These are phyloP conservation scores for Lablab purpureus DNA, from an alignment of 306 rosid species.

Conservation along the genomic window DNA sequence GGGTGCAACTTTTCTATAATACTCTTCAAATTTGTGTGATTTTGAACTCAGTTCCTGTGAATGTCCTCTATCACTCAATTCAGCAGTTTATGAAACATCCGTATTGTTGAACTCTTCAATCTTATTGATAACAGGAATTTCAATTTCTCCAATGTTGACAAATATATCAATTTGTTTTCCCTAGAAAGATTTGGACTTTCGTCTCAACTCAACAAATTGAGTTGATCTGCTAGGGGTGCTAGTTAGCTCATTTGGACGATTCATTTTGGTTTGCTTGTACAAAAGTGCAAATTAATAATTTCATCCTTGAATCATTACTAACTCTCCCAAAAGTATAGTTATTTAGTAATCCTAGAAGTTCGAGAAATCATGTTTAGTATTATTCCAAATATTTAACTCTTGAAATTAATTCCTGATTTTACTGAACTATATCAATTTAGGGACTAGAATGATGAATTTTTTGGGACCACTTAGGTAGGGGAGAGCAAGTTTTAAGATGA, in stretches of 20 bases:
- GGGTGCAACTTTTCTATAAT: constrained; percentile 40
- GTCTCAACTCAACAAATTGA: background rate
- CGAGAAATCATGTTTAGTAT: background rate
- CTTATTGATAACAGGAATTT: constrained; percentile 13
- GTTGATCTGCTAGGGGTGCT: background rate
- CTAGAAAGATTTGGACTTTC: background rate
- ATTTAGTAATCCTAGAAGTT: too few species aligned
- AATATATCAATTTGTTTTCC: background rate
- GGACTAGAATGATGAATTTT: background rate
- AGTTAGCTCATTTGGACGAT: background rate
- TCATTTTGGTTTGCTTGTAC: background rate
- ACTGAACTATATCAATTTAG: background rate
- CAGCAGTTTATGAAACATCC: constrained; percentile 40
- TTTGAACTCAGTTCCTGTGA: constrained; percentile 47
- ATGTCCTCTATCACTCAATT: constrained; percentile 4
- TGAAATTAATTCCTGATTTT: background rate
- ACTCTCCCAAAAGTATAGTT: background rate
- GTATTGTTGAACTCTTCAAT: constrained; percentile 14
- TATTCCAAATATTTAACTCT: too few species aligned
- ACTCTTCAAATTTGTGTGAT: constrained; percentile 67
- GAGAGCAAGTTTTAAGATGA: background rate
- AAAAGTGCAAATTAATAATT: too few species aligned
- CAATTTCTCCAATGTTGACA: background rate
- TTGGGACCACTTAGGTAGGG: too few species aligned
- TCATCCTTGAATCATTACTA: background rate